Evolutionary conservation across 148 eudicot species (phyloP).

Genomic region (Rhododendron henanense): DNA sequence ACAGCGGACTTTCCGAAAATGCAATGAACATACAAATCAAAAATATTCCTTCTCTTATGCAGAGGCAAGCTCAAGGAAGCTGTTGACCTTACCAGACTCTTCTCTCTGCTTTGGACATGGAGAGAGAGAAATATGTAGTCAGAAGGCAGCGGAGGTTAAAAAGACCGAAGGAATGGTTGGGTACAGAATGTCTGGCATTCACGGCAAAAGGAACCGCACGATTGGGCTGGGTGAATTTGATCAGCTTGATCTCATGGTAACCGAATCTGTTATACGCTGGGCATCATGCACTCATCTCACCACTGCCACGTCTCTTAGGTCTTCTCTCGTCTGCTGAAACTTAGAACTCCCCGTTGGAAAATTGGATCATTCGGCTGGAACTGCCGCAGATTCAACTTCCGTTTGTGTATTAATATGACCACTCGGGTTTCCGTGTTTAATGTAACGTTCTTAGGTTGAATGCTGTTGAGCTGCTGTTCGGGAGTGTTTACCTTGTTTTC

Average conservation of each 20-base stretch:
- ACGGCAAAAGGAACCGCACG: constrained; percentile 80
- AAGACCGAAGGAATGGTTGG: constrained; percentile 35
- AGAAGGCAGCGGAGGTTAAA: constrained; percentile 33
- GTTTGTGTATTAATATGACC: not conserved
- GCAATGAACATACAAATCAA: not conserved
- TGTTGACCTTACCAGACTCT: constrained; percentile 22
- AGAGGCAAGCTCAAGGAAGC: constrained; percentile 16
- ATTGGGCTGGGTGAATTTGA: constrained; percentile 84
- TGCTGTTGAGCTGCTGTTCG: not conserved
- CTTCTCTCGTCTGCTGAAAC: constrained; percentile 73
- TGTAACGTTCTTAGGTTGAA: not conserved
- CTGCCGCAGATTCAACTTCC: not conserved
- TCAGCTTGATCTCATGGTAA: constrained; percentile 57
- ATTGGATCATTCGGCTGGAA: constrained; percentile 8
- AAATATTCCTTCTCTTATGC: not conserved
- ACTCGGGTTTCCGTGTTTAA: not conserved
- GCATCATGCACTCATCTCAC: constrained; percentile 83
- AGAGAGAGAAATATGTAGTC: constrained; percentile 18
- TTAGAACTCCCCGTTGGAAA: not conserved
- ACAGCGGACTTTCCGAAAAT: not conserved
- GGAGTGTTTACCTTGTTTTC: not conserved
- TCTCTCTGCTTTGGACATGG: constrained; percentile 22
- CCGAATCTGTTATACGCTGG: constrained; percentile 85
- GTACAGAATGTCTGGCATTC: constrained; percentile 41
- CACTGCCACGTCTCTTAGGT: constrained; percentile 60